Base-by-base conservation (phyloP, 2,329 filamentous ascomycete genomes). In the Alternaria sp. region DNA sequence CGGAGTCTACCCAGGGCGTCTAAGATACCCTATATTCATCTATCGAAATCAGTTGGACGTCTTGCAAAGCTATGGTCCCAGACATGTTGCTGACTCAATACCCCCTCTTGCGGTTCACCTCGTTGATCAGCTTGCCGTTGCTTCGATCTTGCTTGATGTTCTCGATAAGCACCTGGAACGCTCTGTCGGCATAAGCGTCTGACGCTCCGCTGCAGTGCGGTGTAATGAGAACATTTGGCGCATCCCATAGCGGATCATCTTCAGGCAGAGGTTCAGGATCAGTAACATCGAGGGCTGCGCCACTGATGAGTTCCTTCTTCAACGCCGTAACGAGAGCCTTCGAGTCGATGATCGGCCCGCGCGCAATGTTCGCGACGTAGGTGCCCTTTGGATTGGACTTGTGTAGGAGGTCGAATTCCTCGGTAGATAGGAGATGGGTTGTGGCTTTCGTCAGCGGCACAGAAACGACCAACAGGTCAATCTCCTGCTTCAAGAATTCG, bases 221-320 rank as follows among this genome's bases (percentile, higher is more conserved):
- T 64, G 87, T 90, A 46, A 94, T 85, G 53, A 90, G 85, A 16
- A 90, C 82, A 75, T 93, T 93, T 61, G 86, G 86, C 14, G 89
- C 82, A 27, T 81, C 84, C 91, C 91, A 94, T 52, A 94, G 79
- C 64, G 86, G 85, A 72, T 91, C 87, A 5, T 89, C 86, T 3
- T 83, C 78, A 0, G 91, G 90, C 64, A 94, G 75, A 0, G 92
- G 92, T 76, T 94, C 92, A 0, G 92, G 92, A 62, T 94, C 91
- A 2, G 91, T 91, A 1, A 94, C 92, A 73, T 94, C 92, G 41
- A 94, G 78, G 2, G 91, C 91, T 0, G 92, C 92, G 30, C 92
- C 92, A 3, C 82, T 78, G 30, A 92, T 72, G 2, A 83, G 81
- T 0, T 84, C 84, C 0, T 81, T 82, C 41, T 86, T 79, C 11